A percentile compares a stretch with the other conserved stretches of the same genome.
These are phyloP conservation scores for Aspergillaceae sp. DNA, from an alignment of 2,329 filamentous ascomycete species.

Conservation along the genomic window DNA sequence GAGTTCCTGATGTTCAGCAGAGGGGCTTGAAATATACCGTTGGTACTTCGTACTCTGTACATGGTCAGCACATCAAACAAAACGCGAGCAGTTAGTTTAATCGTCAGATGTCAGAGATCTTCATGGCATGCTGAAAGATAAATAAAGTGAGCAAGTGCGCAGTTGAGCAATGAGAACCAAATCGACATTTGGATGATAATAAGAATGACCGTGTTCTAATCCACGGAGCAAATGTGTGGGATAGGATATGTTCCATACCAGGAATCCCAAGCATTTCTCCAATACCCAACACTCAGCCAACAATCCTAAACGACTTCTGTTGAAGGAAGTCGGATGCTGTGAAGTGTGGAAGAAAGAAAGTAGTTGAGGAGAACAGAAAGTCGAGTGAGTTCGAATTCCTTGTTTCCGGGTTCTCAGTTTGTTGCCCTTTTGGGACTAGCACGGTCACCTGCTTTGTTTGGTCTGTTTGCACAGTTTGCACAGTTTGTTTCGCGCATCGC, in stretches of 20 bases:
- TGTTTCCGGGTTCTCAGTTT: not conserved
- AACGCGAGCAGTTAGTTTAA: not conserved
- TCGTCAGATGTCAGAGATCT: not conserved
- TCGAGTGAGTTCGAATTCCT: not conserved
- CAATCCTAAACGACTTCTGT: not conserved
- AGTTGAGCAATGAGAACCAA: not conserved
- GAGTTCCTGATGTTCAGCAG: not conserved
- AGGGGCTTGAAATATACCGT: no score
- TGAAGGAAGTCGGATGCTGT: not conserved
- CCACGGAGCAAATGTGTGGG: not conserved
- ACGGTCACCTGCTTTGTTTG: not conserved
- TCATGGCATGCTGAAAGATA: not conserved
- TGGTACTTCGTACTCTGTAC: no score
- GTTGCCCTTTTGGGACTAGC: no score
- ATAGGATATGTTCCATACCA: not conserved
- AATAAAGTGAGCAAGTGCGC: not conserved
- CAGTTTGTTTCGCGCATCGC: conserved; percentile 7
- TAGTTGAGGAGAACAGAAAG: not conserved
- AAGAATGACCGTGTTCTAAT: not conserved
- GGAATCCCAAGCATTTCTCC: not conserved
- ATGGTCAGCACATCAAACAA: no score
- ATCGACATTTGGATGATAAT: not conserved
- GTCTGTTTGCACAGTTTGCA: not conserved
- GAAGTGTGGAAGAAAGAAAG: not conserved
- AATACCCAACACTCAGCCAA: not conserved